Percentiles rank a stretch among this genome's conserved stretches.
Conservation (phyloP, 768 basidiomycete genomes). For the Boletus insuetus region DNA sequence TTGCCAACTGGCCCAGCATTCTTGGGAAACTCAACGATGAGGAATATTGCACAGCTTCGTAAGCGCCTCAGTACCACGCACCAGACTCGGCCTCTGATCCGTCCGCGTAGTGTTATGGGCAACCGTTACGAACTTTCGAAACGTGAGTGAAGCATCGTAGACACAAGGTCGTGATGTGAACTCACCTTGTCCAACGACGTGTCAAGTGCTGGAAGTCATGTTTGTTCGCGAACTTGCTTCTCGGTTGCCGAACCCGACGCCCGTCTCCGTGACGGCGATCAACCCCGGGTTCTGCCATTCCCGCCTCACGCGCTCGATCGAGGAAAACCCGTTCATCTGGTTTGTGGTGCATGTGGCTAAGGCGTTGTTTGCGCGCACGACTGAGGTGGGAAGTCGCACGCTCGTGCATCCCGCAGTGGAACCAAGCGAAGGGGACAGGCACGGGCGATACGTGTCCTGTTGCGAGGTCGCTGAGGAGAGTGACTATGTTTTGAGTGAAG, state of each 20-base stretch:
- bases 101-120: constrained; percentile 19
- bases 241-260: constrained; percentile 26
- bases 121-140: constrained; percentile 28
- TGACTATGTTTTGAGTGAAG: constrained; percentile 30
- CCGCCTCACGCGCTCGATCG: constrained; percentile 22
- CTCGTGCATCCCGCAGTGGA: constrained; percentile 34
- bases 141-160: constrained; percentile 11
- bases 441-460: constrained; percentile 31
- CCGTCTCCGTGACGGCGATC: constrained; percentile 31
- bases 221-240: constrained; percentile 35
- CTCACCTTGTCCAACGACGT: background rate
- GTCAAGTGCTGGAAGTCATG: constrained; percentile 33
- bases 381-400: constrained; percentile 37
- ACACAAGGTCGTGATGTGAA: background rate
- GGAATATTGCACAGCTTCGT: constrained; percentile 27
- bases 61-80: constrained; percentile 4
- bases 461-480: constrained; percentile 31
- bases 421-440: constrained; percentile 18
- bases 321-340: constrained; percentile 2
- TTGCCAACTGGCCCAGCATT: constrained; percentile 22
- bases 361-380: constrained; percentile 26
- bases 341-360: constrained; percentile 8
- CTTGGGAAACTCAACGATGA: constrained; percentile 28
- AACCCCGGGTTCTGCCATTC: constrained; percentile 39
- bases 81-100: background rate